Conservation (phyloP, 306 rosid genomes). For the Castanopsis chinensis region DNA sequence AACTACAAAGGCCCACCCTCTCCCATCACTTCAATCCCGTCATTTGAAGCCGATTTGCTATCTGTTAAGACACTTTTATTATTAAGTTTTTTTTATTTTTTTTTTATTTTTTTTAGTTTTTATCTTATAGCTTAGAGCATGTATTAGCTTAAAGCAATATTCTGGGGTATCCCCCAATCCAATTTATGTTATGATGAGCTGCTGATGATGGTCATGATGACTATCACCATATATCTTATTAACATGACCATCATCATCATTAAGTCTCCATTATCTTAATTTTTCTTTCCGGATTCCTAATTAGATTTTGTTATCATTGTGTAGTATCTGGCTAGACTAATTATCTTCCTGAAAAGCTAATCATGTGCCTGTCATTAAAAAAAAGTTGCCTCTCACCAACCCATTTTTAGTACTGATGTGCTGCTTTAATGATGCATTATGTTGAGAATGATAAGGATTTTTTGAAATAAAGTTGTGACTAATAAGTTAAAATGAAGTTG, state of each 20-base stretch:
- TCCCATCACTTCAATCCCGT: conserved; percentile 26
- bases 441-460: not conserved
- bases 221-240: conserved; percentile 17
- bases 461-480: no score
- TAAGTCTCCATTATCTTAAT: conserved; percentile 22
- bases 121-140: not conserved
- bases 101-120: no score
- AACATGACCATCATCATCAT: conserved; percentile 13
- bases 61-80: not conserved
- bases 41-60: not conserved
- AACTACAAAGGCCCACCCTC: conserved; percentile 2
- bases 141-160: conserved; percentile 10
- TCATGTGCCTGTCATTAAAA: conserved; percentile 17
- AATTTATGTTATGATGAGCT: conserved; percentile 36
- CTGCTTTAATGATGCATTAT: not conserved
- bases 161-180: conserved; percentile 4
- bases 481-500: not conserved
- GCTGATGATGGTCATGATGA: conserved; percentile 32
- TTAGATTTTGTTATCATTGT: conserved; percentile 30
- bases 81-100: no score
- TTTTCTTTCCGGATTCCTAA: conserved; percentile 31
- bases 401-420: not conserved
- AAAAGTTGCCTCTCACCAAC: not conserved
- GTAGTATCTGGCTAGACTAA: conserved; percentile 10
- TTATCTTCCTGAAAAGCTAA: conserved; percentile 15